Evolutionary conservation across 371 early-diverging fungal genomes (phyloP), one percentile per base, ranked within the genome.

Genomic region (Saksenaea vasiformis): DNA sequence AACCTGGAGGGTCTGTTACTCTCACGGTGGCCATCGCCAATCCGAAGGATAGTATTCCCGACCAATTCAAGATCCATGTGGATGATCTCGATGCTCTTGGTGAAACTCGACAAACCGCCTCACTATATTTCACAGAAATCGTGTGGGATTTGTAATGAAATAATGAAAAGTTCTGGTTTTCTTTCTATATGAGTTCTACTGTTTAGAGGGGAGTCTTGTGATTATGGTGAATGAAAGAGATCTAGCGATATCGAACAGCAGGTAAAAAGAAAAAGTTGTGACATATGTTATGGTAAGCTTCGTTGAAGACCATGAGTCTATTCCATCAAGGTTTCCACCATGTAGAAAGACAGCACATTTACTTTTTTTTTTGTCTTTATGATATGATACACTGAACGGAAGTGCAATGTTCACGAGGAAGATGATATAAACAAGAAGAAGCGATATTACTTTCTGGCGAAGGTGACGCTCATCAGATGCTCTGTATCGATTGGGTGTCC

Each of bases 381-480:
- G 11, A n/a, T 70, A 61, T 70, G 66, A 70, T 67, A 71, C 68
- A 71, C 65, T 62, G 72, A 71, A 71, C 72, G 65, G 58, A 35
- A 64, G 72, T 71, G 72, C 72, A 71, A 71, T 71, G 72, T 71
- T 70, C 70, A 61, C 41, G 53, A 35, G 28, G 54, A 54, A 54
- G 41, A 36, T 27, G 26, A 39, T 34, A 39, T 39, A 36, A 59
- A 63, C 58, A 64, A 44, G 31, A 31, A 13, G 51, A 7, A 36
- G 10, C 5, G 17, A 7, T 28, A 22, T 66, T 85, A 86, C 67
- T 86, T 86, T 71, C 82, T 85, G 38, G 91, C 91, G 81, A 90
- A 97, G 31, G 91, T 89, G 14, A 97, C 89, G 70, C 86, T 88
- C 85, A 97, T 88, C 38, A 83, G 78, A 56, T 91, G 83, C n/a